Percentiles rank a stretch among this genome's conserved stretches.
phyloP scores from a whole-genome alignment of 2,329 filamentous ascomycete genomes.

The Neoscytalidium dimidiatum region DNA sequence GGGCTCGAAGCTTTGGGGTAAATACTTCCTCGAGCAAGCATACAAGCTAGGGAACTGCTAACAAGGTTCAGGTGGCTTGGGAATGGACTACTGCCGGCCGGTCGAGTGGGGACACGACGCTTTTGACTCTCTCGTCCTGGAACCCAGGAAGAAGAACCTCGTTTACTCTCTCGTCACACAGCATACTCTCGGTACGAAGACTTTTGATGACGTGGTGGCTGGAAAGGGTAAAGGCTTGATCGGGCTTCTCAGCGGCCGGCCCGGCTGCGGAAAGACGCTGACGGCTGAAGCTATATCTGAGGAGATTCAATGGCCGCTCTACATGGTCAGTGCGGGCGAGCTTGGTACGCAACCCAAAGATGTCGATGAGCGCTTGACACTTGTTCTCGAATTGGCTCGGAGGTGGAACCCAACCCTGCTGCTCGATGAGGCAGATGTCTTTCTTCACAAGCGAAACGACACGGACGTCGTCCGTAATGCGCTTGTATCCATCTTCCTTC shows the following conservation, averaged over 20 bases:
- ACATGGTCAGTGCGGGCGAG: constrained; percentile 32
- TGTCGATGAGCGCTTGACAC: not conserved
- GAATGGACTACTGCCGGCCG: constrained; percentile 19
- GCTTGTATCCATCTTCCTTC: constrained; percentile 37
- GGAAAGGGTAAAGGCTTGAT: constrained; percentile 56
- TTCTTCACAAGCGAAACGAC: constrained; percentile 54
- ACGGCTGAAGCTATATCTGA: constrained; percentile 41
- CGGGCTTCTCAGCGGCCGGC: constrained; percentile 50
- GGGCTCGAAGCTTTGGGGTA: constrained; percentile 12
- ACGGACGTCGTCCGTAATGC: constrained; percentile 38
- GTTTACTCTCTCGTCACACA: constrained; percentile 51
- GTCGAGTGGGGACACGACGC: constrained; percentile 49
- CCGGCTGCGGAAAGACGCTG: constrained; percentile 54
- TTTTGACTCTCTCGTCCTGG: constrained; percentile 51
- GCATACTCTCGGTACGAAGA: constrained; percentile 30
- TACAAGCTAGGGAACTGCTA: not conserved
- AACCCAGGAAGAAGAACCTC: constrained; percentile 49
- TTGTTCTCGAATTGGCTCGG: not conserved
- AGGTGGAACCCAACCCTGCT: not conserved
- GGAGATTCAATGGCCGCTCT: constrained; percentile 23
- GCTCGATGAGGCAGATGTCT: constrained; percentile 54
- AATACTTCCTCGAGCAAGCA: not conserved
- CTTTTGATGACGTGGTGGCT: constrained; percentile 49
- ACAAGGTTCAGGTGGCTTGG: not conserved
- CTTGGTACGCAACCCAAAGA: not conserved